Conservation (phyloP, 2,329 filamentous ascomycete species). For the Parascedosporium putredinis region DNA sequence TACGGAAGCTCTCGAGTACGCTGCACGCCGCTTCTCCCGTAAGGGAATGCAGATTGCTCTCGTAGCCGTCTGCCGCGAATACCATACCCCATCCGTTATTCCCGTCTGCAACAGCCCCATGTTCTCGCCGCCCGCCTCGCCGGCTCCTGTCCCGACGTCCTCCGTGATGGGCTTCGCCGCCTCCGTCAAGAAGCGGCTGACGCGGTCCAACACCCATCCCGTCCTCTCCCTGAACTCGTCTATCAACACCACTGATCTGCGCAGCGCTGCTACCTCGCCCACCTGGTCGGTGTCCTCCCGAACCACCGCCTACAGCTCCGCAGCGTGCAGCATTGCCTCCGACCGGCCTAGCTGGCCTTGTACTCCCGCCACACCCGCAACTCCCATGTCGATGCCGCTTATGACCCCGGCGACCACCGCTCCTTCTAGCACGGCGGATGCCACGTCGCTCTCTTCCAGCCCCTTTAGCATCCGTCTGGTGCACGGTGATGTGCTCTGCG, state of each 20-base stretch:
- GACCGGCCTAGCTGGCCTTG: slow-evolving; percentile 11
- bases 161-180: slow-evolving; percentile 16
- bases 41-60: slow-evolving; percentile 48
- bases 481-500: slow-evolving; percentile 33
- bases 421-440: slow-evolving; percentile 25
- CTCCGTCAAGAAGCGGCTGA: slow-evolving; percentile 18
- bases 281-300: slow-evolving; percentile 1
- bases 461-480: slow-evolving; percentile 41
- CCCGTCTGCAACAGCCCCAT: slow-evolving; percentile 14
- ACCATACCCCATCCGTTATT: slow-evolving; percentile 36
- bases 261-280: slow-evolving; percentile 10
- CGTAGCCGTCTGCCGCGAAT: slow-evolving; percentile 45
- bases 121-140: slow-evolving; percentile 11
- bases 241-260: background rate
- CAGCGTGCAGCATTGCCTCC: no score
- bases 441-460: slow-evolving; percentile 22
- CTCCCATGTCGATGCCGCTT: slow-evolving; percentile 29
- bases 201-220: background rate
- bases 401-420: slow-evolving; percentile 39
- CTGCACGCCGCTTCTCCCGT: slow-evolving; percentile 42
- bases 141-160: background rate
- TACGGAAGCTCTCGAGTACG: slow-evolving; percentile 45
- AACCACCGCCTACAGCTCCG: background rate
- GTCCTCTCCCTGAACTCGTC: background rate
- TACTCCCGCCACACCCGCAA: slow-evolving; percentile 24